phyloP scores from a whole-genome alignment of 139 green algal genomes.

The Chlamydomonas schloesseri region DNA sequence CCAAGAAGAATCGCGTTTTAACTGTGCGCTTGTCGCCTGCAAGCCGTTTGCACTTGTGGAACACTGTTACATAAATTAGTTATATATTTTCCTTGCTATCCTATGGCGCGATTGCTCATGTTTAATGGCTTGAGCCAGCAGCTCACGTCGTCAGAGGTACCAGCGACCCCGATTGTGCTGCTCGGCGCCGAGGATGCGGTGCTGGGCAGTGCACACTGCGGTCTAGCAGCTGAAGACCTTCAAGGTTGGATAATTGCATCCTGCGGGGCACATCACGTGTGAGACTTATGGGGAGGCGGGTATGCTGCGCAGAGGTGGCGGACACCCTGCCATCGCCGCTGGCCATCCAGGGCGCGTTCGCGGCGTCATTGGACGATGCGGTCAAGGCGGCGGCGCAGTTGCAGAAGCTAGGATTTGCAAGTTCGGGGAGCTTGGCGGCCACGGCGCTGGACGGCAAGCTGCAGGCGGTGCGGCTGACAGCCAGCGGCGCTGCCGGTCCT shows the following conservation, averaged over 20 bases:
- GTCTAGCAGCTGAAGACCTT: background rate
- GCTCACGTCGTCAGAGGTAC: no score
- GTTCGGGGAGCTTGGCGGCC: background rate
- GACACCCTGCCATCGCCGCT: slow-evolving; percentile 26
- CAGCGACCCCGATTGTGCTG: background rate
- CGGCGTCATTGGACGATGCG: background rate
- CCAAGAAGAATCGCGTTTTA: no score
- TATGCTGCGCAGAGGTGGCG: slow-evolving; percentile 19
- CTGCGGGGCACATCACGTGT: background rate
- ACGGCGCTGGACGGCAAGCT: background rate
- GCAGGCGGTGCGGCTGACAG: background rate
- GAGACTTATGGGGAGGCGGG: background rate
- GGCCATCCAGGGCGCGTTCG: slow-evolving; percentile 4
- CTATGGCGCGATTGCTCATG: background rate
- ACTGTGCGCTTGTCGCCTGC: no score
- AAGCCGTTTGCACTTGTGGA: no score
- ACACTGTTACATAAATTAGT: no score
- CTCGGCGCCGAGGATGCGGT: background rate
- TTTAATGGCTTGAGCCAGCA: background rate
- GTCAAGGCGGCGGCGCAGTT: background rate
- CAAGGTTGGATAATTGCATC: background rate
- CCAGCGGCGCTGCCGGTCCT: background rate
- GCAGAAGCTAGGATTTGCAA: background rate
- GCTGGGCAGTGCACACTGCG: background rate
- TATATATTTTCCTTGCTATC: no score